Conservation (phyloP, 805 yeast genomes). For the Dipodascus albidus region DNA sequence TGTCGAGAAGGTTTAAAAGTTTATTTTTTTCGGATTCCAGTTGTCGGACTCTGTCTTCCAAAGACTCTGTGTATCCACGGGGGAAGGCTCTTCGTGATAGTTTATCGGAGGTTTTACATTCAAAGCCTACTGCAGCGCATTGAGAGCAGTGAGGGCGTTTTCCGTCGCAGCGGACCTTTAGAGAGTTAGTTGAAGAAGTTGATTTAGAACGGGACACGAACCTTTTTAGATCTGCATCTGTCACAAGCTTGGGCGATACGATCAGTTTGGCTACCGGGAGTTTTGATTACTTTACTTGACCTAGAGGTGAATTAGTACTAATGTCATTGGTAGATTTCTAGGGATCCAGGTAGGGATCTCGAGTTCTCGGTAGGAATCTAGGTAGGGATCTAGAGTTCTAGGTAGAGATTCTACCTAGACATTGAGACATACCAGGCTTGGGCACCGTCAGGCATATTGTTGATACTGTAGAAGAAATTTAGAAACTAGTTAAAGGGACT, state of each 20-base stretch:
- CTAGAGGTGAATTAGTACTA: not conserved
- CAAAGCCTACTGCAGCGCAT: slow-evolving; percentile 75
- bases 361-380: too few species aligned
- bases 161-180: slow-evolving; percentile 56
- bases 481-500: not conserved
- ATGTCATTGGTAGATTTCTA: not conserved
- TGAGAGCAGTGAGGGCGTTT: slow-evolving; percentile 58
- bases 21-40: slow-evolving; percentile 71
- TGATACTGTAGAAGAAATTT: not conserved
- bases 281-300: slow-evolving; percentile 42
- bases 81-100: slow-evolving; percentile 82
- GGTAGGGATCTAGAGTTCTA: too few species aligned
- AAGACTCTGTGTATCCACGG: slow-evolving; percentile 80
- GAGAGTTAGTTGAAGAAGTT: slow-evolving; percentile 12
- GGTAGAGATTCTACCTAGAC: not conserved
- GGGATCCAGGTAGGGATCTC: too few species aligned
- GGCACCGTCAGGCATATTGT: slow-evolving; percentile 29
- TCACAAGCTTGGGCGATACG: slow-evolving; percentile 89
- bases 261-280: slow-evolving; percentile 55
- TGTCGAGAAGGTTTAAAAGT: slow-evolving; percentile 48
- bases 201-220: not conserved
- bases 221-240: slow-evolving; percentile 63
- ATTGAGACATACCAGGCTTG: slow-evolving; percentile 24
- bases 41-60: slow-evolving; percentile 81
- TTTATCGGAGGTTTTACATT: slow-evolving; percentile 80